Evolutionary conservation across 2,329 filamentous ascomycete species (phyloP).

Genomic region (Cladosporium colombiae): DNA sequence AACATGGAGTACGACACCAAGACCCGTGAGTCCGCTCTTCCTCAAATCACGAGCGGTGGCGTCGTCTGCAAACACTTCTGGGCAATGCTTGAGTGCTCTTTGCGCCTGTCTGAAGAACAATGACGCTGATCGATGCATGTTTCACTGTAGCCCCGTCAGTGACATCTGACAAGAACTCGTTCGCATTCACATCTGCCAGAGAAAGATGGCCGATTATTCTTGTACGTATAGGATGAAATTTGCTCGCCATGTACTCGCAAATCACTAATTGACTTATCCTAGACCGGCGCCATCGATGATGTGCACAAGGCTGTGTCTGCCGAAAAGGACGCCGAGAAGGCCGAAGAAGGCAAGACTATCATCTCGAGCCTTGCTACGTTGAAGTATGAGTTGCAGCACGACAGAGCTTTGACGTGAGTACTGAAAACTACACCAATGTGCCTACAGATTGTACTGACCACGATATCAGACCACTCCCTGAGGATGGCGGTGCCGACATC

Average conservation of each 20-base stretch:
- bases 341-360: constrained; percentile 82
- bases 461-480: constrained; percentile 62
- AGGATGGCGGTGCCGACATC: constrained; percentile 78
- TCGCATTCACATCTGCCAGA: constrained; percentile 80
- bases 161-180: constrained; percentile 81
- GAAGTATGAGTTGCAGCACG: constrained; percentile 94
- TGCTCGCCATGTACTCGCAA: neutral
- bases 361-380: constrained; percentile 75
- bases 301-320: constrained; percentile 72
- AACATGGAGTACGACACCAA: constrained; percentile 74
- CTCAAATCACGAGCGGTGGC: neutral
- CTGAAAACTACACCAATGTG: neutral
- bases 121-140: constrained; percentile 9
- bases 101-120: neutral
- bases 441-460: constrained; percentile 11
- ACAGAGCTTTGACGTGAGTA: constrained; percentile 72
- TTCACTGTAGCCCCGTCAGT: constrained; percentile 65
- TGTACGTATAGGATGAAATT: constrained; percentile 51
- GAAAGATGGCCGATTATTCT: constrained; percentile 93
- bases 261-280: neutral
- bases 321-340: constrained; percentile 62
- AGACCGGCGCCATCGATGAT: constrained; percentile 94
- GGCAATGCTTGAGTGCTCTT: constrained; percentile 21
- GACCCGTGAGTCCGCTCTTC: constrained; percentile 58
- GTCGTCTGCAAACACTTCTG: neutral